Percentiles rank a stretch among this genome's conserved stretches.
Evolutionary conservation across 371 early-diverging fungal species (phyloP).

Genomic region (Mucor plumbeus): DNA sequence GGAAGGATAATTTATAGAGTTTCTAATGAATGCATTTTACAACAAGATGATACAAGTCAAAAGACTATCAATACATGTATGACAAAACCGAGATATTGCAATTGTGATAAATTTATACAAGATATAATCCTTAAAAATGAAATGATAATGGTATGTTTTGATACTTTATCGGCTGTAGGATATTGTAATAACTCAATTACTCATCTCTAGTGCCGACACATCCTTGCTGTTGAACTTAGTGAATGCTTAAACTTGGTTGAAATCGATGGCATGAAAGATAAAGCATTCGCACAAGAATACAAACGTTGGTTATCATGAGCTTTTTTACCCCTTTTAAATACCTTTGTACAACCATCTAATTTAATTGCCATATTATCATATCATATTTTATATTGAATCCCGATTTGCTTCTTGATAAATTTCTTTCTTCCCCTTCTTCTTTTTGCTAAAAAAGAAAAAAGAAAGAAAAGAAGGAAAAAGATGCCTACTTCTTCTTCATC

Average conservation of each 20-base stretch:
- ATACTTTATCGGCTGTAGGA: no score
- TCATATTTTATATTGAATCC: not conserved
- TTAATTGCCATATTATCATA: conserved; percentile 10
- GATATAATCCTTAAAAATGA: conserved; percentile 10
- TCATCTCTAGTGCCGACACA: conserved; percentile 30
- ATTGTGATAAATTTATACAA: conserved; percentile 17
- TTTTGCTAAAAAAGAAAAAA: not conserved
- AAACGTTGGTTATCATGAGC: conserved; percentile 24
- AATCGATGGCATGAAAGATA: conserved; percentile 12
- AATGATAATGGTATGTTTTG: conserved; percentile 17
- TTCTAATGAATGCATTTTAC: conserved; percentile 16
- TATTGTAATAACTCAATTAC: not conserved
- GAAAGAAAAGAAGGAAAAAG: not conserved
- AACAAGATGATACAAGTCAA: not conserved
- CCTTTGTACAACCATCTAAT: conserved; percentile 3
- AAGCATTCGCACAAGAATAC: conserved; percentile 28
- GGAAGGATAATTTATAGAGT: conserved; percentile 29
- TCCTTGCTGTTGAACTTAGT: conserved; percentile 23
- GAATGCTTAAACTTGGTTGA: conserved; percentile 14
- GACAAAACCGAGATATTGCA: conserved; percentile 27
- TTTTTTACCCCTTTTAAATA: conserved; percentile 1
- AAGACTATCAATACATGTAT: conserved; percentile 21
- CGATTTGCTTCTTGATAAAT: not conserved
- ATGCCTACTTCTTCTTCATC: conserved; percentile 7
- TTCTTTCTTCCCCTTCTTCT: not conserved